phyloP scores from a whole-genome alignment of 768 basidiomycete species.

The Mycena filopes region DNA sequence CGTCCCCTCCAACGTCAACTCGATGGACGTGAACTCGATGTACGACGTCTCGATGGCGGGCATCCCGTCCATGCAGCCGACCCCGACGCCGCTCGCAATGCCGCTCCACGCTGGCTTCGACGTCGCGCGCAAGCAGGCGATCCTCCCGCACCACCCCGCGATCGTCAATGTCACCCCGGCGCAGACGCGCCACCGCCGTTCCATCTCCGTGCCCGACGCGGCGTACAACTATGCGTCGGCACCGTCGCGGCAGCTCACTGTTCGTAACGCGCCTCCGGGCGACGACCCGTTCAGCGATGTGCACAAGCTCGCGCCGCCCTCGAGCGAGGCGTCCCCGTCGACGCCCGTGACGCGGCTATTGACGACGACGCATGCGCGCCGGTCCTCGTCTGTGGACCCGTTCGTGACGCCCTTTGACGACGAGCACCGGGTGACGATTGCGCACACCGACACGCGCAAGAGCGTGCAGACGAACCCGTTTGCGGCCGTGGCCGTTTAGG shows the following conservation, averaged over 20 bases:
- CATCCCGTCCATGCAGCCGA: constrained; percentile 18
- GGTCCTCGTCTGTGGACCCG: constrained; percentile 59
- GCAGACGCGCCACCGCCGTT: constrained; percentile 30
- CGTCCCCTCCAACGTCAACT: constrained; percentile 49
- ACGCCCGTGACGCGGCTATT: constrained; percentile 58
- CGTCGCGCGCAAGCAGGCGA: constrained; percentile 25
- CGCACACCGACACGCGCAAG: constrained; percentile 50
- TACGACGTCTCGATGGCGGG: constrained; percentile 28
- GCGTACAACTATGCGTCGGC: constrained; percentile 2
- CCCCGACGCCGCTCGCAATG: constrained; percentile 36
- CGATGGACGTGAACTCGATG: constrained; percentile 37
- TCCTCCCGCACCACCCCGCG: constrained; percentile 45
- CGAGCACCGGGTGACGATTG: constrained; percentile 55
- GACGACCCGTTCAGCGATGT: constrained; percentile 31
- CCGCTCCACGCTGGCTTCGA: constrained; percentile 40
- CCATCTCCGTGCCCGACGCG: constrained; percentile 31
- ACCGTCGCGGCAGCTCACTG: constrained; percentile 8
- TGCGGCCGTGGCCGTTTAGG: constrained; percentile 38
- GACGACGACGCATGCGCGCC: constrained; percentile 54
- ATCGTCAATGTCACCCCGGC: constrained; percentile 18
- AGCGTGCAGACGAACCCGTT: constrained; percentile 67
- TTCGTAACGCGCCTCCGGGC: constrained; percentile 17
- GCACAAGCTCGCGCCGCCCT: constrained; percentile 34
- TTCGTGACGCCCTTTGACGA: constrained; percentile 87
- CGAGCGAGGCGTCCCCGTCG: constrained; percentile 32